Evolutionary conservation across 306 rosid genomes (phyloP).

Genomic region (Acacia confusa): DNA sequence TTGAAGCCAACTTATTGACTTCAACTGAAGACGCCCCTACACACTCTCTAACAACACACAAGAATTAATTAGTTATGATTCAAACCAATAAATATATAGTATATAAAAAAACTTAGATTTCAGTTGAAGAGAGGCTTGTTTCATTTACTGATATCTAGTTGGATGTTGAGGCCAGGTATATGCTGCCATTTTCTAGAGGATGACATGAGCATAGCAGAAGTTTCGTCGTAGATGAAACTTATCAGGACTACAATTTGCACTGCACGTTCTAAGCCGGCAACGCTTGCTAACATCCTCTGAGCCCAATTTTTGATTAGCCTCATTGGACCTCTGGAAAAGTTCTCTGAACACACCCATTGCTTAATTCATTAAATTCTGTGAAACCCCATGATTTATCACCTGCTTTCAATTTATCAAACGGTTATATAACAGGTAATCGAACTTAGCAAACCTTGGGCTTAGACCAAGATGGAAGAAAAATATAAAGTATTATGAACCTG

Average conservation of each 20-base stretch:
- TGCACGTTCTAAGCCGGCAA: background rate
- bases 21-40: slow-evolving; percentile 6
- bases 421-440: background rate
- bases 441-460: background rate
- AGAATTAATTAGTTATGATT: background rate
- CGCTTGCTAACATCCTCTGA: background rate
- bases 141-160: background rate
- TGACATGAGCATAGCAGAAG: background rate
- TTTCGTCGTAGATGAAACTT: background rate
- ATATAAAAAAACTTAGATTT: background rate
- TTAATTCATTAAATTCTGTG: slow-evolving; percentile 4
- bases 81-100: background rate
- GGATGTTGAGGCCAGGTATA: slow-evolving; percentile 17
- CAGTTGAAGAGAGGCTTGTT: background rate
- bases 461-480: background rate
- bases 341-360: slow-evolving; percentile 22
- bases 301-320: background rate
- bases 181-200: slow-evolving; percentile 9
- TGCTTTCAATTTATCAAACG: slow-evolving; percentile 1
- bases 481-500: background rate
- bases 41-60: background rate
- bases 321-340: background rate
- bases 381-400: slow-evolving; percentile 27
- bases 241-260: background rate
- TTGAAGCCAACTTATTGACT: slow-evolving; percentile 4